These are phyloP conservation scores for Kwoniella botswanensis DNA, from an alignment of 768 basidiomycete species.

Conservation along the genomic window DNA sequence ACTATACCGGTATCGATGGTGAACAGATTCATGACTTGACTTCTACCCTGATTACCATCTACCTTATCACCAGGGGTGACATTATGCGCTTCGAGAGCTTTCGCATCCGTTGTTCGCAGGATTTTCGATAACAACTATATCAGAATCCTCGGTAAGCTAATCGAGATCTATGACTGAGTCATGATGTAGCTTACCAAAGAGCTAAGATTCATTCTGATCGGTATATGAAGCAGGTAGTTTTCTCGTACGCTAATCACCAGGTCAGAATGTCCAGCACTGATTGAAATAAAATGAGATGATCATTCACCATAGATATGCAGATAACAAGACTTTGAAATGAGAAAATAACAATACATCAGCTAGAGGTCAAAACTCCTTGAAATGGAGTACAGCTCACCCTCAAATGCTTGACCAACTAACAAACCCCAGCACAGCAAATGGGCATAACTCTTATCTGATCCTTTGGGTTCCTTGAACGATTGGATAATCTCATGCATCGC, in stretches of 20 bases:
- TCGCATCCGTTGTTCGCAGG: constrained; percentile 44
- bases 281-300: not conserved
- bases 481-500: constrained; percentile 48
- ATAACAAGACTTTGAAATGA: constrained; percentile 16
- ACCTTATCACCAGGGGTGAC: constrained; percentile 25
- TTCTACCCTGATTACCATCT: constrained; percentile 31
- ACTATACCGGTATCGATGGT: constrained; percentile 47
- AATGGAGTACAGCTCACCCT: constrained; percentile 24
- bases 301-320: constrained; percentile 23
- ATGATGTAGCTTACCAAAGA: constrained; percentile 38
- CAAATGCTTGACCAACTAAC: constrained; percentile 41
- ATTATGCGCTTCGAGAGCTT: constrained; percentile 46
- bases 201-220: constrained; percentile 40
- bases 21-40: constrained; percentile 48
- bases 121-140: constrained; percentile 50
- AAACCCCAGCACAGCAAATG: constrained; percentile 51
- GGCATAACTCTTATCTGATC: constrained; percentile 40
- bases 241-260: constrained; percentile 36
- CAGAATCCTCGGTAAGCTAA: not conserved
- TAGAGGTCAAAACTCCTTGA: not conserved
- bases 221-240: constrained; percentile 44
- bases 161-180: not conserved
- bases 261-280: not conserved
- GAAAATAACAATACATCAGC: not conserved
- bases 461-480: constrained; percentile 34